Conservation (phyloP, 129 eudicot genomes). For the Pulicaria dysenterica region DNA sequence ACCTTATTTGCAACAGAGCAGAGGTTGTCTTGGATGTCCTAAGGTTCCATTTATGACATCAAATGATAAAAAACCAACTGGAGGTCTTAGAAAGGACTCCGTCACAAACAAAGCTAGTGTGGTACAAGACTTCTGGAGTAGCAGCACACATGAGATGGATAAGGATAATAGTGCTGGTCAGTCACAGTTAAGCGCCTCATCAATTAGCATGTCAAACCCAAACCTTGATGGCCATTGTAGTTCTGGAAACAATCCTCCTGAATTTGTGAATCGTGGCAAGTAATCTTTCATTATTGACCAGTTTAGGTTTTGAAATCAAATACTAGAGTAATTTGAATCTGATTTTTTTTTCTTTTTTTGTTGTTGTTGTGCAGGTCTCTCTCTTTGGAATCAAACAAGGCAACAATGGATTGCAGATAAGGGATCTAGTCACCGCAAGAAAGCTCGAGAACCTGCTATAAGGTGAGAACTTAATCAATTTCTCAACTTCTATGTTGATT, state of each 20-base stretch:
- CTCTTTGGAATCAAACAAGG: conserved; percentile 86
- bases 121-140: conserved; percentile 74
- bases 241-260: conserved; percentile 60
- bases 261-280: conserved; percentile 78
- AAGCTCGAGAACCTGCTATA: conserved; percentile 62
- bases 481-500: background rate
- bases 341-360: background rate
- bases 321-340: background rate
- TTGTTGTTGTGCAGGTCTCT: conserved; percentile 54
- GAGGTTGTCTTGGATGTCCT: conserved; percentile 92
- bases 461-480: conserved; percentile 37
- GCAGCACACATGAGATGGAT: conserved; percentile 74
- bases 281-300: background rate
- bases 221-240: conserved; percentile 51
- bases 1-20: conserved; percentile 92
- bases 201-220: conserved; percentile 68
- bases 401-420: conserved; percentile 78
- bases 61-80: conserved; percentile 64
- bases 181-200: conserved; percentile 75
- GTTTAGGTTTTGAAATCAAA: background rate
- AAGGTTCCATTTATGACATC: conserved; percentile 57
- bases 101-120: conserved; percentile 48
- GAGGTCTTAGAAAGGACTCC: conserved; percentile 40
- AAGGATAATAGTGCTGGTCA: conserved; percentile 75
- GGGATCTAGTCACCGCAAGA: conserved; percentile 40